Percentiles rank a stretch among this genome's conserved stretches.
These are phyloP conservation scores for Podaxis sp. DNA, from an alignment of 768 basidiomycete species.

Conservation along the genomic window DNA sequence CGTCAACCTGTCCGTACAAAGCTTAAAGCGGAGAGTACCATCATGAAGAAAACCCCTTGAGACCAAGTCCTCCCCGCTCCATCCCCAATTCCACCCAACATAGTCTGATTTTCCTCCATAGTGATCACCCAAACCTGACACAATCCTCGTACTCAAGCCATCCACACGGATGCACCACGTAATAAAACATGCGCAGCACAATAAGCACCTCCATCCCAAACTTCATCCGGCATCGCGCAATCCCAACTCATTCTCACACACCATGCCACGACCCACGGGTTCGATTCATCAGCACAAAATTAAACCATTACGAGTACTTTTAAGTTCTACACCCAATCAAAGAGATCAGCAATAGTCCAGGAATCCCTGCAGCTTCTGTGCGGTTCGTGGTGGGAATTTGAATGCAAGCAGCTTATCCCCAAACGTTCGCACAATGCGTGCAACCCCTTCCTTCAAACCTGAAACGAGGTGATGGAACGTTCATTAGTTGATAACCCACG, in stretches of 20 bases:
- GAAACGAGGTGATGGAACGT: constrained; percentile 3
- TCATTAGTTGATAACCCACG: background rate
- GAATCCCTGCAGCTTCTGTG: constrained; percentile 68
- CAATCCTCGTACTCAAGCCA: background rate
- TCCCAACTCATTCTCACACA: background rate
- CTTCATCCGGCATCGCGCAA: background rate
- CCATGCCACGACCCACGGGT: background rate
- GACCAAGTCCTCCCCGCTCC: background rate
- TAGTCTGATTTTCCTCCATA: background rate
- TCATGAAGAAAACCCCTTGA: background rate
- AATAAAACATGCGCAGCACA: background rate
- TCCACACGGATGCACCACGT: background rate
- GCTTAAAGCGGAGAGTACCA: background rate
- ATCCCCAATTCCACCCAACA: background rate
- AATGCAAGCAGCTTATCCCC: constrained; percentile 74
- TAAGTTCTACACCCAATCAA: constrained; percentile 4
- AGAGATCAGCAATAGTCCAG: constrained; percentile 54
- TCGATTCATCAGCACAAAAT: background rate
- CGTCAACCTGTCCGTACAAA: background rate
- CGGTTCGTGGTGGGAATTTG: constrained; percentile 72
- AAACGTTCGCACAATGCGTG: constrained; percentile 69
- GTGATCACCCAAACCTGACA: background rate
- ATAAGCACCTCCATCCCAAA: background rate
- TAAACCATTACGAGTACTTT: constrained; percentile 2
- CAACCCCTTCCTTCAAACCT: constrained; percentile 70